Conservation (phyloP, 75 land plant species). For the Pinus tabuliformis region DNA sequence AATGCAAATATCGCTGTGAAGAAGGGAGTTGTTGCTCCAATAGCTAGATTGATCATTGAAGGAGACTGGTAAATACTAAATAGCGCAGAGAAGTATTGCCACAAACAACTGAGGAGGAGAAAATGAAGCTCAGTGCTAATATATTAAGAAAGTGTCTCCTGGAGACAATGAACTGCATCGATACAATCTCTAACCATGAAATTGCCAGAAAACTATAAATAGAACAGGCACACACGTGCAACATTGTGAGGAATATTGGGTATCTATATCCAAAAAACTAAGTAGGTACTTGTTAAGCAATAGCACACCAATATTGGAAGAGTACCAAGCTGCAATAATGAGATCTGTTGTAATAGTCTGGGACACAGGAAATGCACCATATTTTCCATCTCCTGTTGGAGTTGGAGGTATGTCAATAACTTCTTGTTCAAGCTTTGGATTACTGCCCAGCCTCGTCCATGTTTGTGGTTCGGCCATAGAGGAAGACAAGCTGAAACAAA, state of each 20-base stretch:
- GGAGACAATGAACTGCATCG: slow-evolving; percentile 55
- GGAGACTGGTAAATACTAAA: slow-evolving; percentile 80
- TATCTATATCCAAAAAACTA: slow-evolving; percentile 74
- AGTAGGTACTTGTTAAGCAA: slow-evolving; percentile 92
- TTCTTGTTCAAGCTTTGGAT: slow-evolving; percentile 51
- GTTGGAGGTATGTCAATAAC: slow-evolving; percentile 62
- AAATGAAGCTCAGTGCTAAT: slow-evolving; percentile 58
- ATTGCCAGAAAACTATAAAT: slow-evolving; percentile 53
- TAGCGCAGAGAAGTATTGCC: slow-evolving; percentile 80
- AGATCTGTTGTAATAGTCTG: slow-evolving; percentile 34
- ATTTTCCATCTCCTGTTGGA: slow-evolving; percentile 34
- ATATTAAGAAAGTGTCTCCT: slow-evolving; percentile 74
- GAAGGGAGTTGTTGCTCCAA: slow-evolving; percentile 90
- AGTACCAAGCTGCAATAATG: slow-evolving; percentile 69
- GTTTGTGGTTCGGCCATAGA: slow-evolving; percentile 48
- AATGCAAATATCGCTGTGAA: slow-evolving; percentile 86
- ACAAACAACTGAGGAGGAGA: slow-evolving; percentile 81
- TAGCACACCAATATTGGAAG: slow-evolving; percentile 87
- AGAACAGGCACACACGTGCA: slow-evolving; percentile 81
- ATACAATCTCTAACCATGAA: slow-evolving; percentile 58
- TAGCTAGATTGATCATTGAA: slow-evolving; percentile 90
- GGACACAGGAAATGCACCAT: slow-evolving; percentile 12
- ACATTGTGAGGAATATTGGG: slow-evolving; percentile 85
- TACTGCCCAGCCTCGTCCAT: slow-evolving; percentile 51
- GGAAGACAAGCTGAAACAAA: no score